Base-by-base conservation (phyloP, 129 eudicot genomes). In the Ambrosia trifida region DNA sequence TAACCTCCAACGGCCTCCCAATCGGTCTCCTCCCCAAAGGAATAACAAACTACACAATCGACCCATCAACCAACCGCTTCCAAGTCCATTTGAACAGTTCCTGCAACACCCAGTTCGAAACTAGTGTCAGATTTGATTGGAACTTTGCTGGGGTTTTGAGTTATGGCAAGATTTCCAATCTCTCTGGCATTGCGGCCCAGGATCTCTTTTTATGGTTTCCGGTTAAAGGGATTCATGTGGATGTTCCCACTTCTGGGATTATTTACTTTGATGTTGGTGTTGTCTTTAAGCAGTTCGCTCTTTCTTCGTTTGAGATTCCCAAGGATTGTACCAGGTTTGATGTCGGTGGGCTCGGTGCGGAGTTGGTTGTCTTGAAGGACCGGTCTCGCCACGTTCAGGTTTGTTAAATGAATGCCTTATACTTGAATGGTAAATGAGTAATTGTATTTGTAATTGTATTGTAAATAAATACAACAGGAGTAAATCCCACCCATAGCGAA, bases 141-240 rank as follows among this genome's bases (percentile, higher is more conserved):
- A 84, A 82, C 19, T 78, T 93, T 13, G 65, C 95, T 3, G 98
- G 96, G 1, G 62, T 56, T 8, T 12, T 93, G 0, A 47, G 77
- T 6, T 80, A 63, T 50, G 98, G 95, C 0, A 79, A 74, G 56
- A 82, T 93, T 35, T 72, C 73, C 1, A 72, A 87, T 53, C 33
- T 93, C 17, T 76, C 96, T 0, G 98, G 98, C 2, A 77, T 93
- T 3, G 83, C 90, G 3, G 88, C 98, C 0, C 85, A 89, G 80
- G 98, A 93, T 65, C 85, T 93, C 4, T 93, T 93, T 46, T 77
- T 93, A 2, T 93, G 98, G 98, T 85, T 93, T 35, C 88, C 92
- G 11, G 98, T 93, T 2, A 87, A 85, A 44, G 92, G 79, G 0
- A 87, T 93, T 19, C 76, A 78, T 11, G 98, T 93, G 6, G 98